Evolutionary conservation across 495 filamentous ascomycete genomes (phyloP).

Genomic region (Aspergillus baeticus): DNA sequence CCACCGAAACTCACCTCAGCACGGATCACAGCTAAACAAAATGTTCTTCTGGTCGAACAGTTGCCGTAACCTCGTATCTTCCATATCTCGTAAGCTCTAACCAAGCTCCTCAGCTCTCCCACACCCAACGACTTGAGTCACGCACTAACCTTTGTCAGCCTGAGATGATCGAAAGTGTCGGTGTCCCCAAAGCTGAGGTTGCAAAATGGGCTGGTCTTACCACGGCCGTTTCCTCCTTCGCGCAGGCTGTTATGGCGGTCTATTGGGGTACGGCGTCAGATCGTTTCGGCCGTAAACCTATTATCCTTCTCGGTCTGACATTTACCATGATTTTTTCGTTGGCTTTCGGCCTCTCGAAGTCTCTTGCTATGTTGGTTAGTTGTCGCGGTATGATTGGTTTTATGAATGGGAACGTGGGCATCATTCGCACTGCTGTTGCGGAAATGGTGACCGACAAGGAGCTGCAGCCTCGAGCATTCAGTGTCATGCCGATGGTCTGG

Average conservation of each 20-base stretch:
- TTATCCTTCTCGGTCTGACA: slow-evolving; percentile 66
- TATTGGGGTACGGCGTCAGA: slow-evolving; percentile 81
- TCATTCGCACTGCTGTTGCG: slow-evolving; percentile 77
- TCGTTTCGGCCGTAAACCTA: slow-evolving; percentile 68
- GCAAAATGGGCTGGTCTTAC: slow-evolving; percentile 76
- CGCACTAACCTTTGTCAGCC: slow-evolving; percentile 41
- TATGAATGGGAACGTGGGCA: slow-evolving; percentile 76
- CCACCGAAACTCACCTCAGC: neutral
- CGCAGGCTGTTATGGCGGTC: slow-evolving; percentile 71
- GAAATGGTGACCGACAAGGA: slow-evolving; percentile 82
- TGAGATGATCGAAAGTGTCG: slow-evolving; percentile 82
- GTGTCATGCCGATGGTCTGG: slow-evolving; percentile 82
- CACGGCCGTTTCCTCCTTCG: slow-evolving; percentile 69
- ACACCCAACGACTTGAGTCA: neutral
- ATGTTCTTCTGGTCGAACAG: slow-evolving; percentile 16
- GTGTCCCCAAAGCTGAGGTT: slow-evolving; percentile 67
- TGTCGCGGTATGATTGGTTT: slow-evolving; percentile 67
- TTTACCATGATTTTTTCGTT: slow-evolving; percentile 73
- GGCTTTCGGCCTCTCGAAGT: slow-evolving; percentile 75
- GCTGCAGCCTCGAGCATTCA: slow-evolving; percentile 79
- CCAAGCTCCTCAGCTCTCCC: neutral
- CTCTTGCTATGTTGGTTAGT: slow-evolving; percentile 66
- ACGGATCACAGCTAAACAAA: neutral
- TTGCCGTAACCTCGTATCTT: slow-evolving; percentile 80
- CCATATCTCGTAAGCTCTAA: slow-evolving; percentile 74